A percentile compares a stretch with the other conserved stretches of the same genome.
Evolutionary conservation across 2,329 filamentous ascomycete genomes (phyloP).

Genomic region (Scedosporium apiospermum): DNA sequence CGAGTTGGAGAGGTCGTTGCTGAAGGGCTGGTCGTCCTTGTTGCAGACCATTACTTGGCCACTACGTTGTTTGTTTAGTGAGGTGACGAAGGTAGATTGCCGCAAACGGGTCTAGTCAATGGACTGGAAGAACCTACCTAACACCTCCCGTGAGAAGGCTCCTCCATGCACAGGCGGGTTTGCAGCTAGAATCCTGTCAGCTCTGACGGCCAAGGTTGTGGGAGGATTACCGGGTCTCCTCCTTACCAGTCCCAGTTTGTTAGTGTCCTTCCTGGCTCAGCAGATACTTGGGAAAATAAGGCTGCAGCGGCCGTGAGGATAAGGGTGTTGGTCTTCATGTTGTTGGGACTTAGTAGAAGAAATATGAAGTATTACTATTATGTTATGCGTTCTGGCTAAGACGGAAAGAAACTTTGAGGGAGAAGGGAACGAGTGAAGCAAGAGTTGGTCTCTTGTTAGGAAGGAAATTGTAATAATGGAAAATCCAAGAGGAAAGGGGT

Average conservation of each 20-base stretch:
- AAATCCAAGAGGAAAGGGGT: neutral
- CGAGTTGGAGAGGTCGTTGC: slow-evolving; percentile 11
- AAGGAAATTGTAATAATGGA: neutral
- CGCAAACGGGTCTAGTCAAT: neutral
- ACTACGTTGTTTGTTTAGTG: slow-evolving; percentile 7
- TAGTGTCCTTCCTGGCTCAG: slow-evolving; percentile 1
- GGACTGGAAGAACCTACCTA: neutral
- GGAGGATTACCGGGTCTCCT: neutral
- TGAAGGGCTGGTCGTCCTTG: slow-evolving; percentile 17
- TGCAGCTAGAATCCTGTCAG: slow-evolving; percentile 10
- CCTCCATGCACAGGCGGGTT: slow-evolving; percentile 12
- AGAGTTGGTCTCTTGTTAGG: neutral
- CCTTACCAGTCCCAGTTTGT: slow-evolving; percentile 14
- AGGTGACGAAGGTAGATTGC: neutral
- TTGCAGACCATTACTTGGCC: slow-evolving; percentile 15
- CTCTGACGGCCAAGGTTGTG: too few species aligned
- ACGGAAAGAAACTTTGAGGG: neutral
- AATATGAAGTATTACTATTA: slow-evolving; percentile 2
- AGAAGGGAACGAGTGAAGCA: neutral
- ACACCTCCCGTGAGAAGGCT: neutral
- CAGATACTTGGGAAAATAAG: neutral
- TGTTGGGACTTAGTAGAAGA: neutral
- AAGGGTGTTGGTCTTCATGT: neutral
- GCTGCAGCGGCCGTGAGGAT: slow-evolving; percentile 1
- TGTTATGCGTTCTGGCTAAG: neutral